Conservation (phyloP, 305 asterid species). For the Caryopteris hybrid region DNA sequence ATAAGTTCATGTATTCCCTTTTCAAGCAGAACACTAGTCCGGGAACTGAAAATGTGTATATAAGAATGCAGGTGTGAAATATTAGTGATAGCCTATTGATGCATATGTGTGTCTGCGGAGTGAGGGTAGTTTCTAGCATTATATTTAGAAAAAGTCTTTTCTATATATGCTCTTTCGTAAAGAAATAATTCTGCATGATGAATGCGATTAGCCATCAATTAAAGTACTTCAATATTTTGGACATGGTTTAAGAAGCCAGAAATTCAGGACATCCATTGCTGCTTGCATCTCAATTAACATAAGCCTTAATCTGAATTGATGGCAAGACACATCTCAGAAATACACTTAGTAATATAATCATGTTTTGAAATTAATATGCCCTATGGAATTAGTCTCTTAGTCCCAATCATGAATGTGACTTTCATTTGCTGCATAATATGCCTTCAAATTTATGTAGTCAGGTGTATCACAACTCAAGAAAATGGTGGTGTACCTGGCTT, state of each 20-base stretch:
- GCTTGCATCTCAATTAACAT: background rate
- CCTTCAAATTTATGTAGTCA: constrained; percentile 2
- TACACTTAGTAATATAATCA: background rate
- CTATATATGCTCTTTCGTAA: background rate
- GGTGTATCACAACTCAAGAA: background rate
- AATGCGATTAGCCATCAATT: constrained; percentile 1
- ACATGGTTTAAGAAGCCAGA: background rate
- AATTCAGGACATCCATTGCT: background rate
- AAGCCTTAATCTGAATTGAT: background rate
- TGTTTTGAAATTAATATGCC: background rate
- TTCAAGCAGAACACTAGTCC: background rate
- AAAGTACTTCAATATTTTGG: background rate
- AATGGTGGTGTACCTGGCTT: constrained; percentile 66
- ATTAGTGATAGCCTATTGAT: background rate
- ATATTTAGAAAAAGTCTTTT: background rate
- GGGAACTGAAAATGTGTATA: background rate
- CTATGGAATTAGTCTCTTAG: background rate
- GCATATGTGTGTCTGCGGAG: background rate
- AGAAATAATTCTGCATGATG: background rate
- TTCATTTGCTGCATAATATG: background rate
- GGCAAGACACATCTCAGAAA: background rate
- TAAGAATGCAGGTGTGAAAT: background rate
- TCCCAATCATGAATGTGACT: background rate
- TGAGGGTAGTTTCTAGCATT: background rate
- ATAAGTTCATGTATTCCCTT: background rate